These are phyloP conservation scores for Sphaerulina vaccinii DNA, from an alignment of 2,329 filamentous ascomycete species.

Conservation along the genomic window DNA sequence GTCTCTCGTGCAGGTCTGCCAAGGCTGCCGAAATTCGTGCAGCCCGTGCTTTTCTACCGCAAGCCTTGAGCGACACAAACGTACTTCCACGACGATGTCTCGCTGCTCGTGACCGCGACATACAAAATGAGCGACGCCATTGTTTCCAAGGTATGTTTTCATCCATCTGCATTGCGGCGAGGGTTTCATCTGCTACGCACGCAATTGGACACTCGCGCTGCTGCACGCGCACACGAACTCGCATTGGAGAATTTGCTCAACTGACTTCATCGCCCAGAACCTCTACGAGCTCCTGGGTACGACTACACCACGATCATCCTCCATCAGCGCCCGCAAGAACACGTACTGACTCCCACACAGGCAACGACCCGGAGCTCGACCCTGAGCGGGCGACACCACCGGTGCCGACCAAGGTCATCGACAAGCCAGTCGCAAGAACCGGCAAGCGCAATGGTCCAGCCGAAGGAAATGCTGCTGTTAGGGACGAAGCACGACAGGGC, in stretches of 20 bases:
- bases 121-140: conserved; percentile 15
- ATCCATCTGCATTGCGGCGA: not conserved
- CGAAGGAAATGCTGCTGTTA: conserved; percentile 56
- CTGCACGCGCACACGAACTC: not conserved
- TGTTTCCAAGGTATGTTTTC: conserved; percentile 11
- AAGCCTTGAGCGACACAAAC: not conserved
- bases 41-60: not conserved
- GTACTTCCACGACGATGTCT: conserved; percentile 9
- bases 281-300: conserved; percentile 97
- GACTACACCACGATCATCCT: conserved; percentile 14
- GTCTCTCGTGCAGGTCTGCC: too few relatives aligned
- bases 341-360: conserved; percentile 38
- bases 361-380: conserved; percentile 69
- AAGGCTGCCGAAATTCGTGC: too few relatives aligned
- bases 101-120: conserved; percentile 16
- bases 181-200: not conserved
- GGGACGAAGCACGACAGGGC: conserved; percentile 41
- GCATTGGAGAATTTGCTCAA: conserved; percentile 23
- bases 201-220: conserved; percentile 2
- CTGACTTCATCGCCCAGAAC: conserved; percentile 62
- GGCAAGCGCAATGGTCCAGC: conserved; percentile 85
- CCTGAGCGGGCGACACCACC: conserved; percentile 72
- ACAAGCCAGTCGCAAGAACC: conserved; percentile 74
- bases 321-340: conserved; percentile 5
- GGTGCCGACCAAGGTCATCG: conserved; percentile 77